These are phyloP conservation scores for Gentiana straminea DNA, from an alignment of 257 asterid species.

Conservation along the genomic window DNA sequence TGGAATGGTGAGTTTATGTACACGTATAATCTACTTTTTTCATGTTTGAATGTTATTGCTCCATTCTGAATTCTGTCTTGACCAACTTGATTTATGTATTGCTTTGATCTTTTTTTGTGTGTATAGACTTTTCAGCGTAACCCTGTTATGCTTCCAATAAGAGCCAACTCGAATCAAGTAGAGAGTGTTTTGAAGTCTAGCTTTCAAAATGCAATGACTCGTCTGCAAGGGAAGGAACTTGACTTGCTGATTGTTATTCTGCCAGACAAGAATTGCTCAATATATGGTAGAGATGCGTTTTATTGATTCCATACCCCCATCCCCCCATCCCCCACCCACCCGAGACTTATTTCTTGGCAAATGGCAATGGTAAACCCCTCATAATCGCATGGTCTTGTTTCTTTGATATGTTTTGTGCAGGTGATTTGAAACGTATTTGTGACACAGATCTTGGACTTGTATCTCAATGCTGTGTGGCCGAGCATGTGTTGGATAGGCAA, in stretches of 20 bases:
- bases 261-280: constrained; percentile 25
- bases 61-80: too few species aligned
- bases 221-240: constrained; percentile 16
- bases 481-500: constrained; percentile 15
- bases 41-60: too few species aligned
- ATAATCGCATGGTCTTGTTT: neutral
- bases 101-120: constrained; percentile 2
- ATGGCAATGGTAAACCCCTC: neutral
- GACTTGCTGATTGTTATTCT: constrained; percentile 26
- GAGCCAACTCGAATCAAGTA: constrained; percentile 28
- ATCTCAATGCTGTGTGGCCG: constrained; percentile 28
- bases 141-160: constrained; percentile 38
- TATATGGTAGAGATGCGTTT: constrained; percentile 16
- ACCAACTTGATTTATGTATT: too few species aligned
- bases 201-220: constrained; percentile 15
- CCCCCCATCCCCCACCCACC: neutral
- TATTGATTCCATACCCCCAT: neutral
- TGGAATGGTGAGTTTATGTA: constrained; percentile 17
- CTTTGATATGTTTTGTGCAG: constrained; percentile 6
- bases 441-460: constrained; percentile 27
- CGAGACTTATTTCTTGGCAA: too few species aligned
- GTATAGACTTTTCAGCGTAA: constrained; percentile 36
- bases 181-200: constrained; percentile 27
- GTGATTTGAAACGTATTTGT: constrained; percentile 24
- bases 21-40: too few species aligned